A percentile compares a stretch with the other conserved stretches of the same genome.
Conservation (phyloP, 371 early-diverging fungal genomes). For the Basidiobolus meristosporus region DNA sequence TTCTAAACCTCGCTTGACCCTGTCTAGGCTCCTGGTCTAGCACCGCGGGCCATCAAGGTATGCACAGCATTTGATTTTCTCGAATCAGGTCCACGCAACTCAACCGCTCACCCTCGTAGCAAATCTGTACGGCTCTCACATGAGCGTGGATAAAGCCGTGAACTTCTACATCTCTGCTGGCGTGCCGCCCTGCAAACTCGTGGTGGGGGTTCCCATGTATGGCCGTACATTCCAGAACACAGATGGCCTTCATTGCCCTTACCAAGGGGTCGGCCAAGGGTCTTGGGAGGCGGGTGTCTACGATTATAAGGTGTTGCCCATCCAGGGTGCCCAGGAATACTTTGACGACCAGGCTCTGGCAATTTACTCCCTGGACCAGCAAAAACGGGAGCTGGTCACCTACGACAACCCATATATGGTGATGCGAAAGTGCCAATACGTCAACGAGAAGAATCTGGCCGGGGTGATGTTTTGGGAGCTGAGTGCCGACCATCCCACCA, state of each 20-base stretch:
- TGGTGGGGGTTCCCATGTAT: constrained; percentile 65
- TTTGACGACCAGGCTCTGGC: constrained; percentile 49
- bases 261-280: constrained; percentile 41
- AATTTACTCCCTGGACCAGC: constrained; percentile 50
- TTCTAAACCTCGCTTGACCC: neutral
- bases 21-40: constrained; percentile 44
- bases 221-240: constrained; percentile 75
- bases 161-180: constrained; percentile 40
- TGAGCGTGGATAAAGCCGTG: constrained; percentile 44
- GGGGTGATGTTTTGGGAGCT: constrained; percentile 83
- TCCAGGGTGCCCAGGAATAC: constrained; percentile 33
- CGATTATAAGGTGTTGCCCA: constrained; percentile 51
- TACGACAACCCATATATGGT: constrained; percentile 59
- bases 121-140: constrained; percentile 44
- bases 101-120: too few species aligned
- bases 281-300: constrained; percentile 73
- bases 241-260: constrained; percentile 27
- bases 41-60: constrained; percentile 65
- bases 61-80: too few species aligned
- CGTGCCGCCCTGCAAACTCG: constrained; percentile 54
- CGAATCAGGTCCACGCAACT: too few species aligned
- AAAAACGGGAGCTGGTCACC: constrained; percentile 41
- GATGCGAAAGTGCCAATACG: constrained; percentile 51
- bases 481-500: constrained; percentile 27
- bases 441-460: constrained; percentile 32